phyloP scores from a whole-genome alignment of 345 rosid genomes.

The Gossypium sturtianum region DNA sequence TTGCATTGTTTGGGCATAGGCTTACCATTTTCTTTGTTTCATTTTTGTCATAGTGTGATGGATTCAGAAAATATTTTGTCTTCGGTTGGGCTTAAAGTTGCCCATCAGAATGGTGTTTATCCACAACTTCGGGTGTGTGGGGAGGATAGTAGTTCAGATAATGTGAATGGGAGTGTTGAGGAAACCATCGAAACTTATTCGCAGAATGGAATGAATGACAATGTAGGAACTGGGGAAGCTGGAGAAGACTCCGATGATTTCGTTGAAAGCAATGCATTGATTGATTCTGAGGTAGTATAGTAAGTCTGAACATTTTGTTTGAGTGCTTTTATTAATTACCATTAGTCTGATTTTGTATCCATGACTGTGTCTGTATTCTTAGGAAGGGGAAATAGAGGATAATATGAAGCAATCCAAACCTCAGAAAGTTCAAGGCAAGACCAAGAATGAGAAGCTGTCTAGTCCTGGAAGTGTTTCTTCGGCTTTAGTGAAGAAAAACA shows the following conservation, averaged over 20 bases:
- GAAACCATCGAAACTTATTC: slow-evolving; percentile 20
- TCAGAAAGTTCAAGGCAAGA: slow-evolving; percentile 41
- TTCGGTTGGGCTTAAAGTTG: slow-evolving; percentile 38
- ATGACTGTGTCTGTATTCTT: slow-evolving; percentile 1
- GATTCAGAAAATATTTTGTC: slow-evolving; percentile 37
- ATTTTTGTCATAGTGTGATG: slow-evolving; percentile 39
- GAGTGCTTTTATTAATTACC: not conserved
- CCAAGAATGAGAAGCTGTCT: slow-evolving; percentile 43
- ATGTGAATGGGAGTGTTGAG: slow-evolving; percentile 19
- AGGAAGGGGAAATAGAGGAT: slow-evolving; percentile 45
- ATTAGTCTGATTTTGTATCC: slow-evolving; percentile 1
- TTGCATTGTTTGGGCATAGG: not conserved
- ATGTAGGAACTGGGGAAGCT: slow-evolving; percentile 24
- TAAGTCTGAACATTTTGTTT: slow-evolving; percentile 4
- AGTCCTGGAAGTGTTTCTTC: slow-evolving; percentile 36
- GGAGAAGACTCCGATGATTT: slow-evolving; percentile 17
- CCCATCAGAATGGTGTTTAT: slow-evolving; percentile 48
- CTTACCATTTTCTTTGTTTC: not conserved
- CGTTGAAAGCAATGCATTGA: slow-evolving; percentile 28
- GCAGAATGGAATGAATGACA: slow-evolving; percentile 33
- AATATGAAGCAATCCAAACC: slow-evolving; percentile 29
- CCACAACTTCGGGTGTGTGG: slow-evolving; percentile 25
- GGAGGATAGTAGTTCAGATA: slow-evolving; percentile 31
- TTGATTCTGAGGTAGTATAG: slow-evolving; percentile 38
- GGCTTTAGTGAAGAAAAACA: slow-evolving; percentile 39